Evolutionary conservation across 192 early-diverging fungal genomes (phyloP).

Genomic region (Globomyces pollinis-pini): DNA sequence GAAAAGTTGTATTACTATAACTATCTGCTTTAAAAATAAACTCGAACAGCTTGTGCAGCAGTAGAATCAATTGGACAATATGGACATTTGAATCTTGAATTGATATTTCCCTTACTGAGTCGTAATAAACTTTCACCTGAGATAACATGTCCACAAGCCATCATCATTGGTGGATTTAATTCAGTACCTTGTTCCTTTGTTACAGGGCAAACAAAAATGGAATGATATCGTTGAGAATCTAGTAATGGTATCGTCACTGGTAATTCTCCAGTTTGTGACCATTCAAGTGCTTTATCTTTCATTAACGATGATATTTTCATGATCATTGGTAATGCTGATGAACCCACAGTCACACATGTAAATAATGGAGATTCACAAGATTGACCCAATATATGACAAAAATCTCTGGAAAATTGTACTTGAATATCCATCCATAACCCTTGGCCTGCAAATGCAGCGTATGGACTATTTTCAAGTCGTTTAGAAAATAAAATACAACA

Average conservation of each 20-base stretch:
- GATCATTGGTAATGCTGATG: slow-evolving; percentile 82
- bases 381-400: slow-evolving; percentile 66
- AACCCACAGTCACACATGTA: slow-evolving; percentile 62
- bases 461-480: slow-evolving; percentile 36
- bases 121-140: slow-evolving; percentile 82
- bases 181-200: slow-evolving; percentile 87
- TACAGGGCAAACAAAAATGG: slow-evolving; percentile 95
- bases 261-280: slow-evolving; percentile 86
- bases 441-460: slow-evolving; percentile 51
- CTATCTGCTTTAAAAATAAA: slow-evolving; percentile 85
- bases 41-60: slow-evolving; percentile 63
- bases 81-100: slow-evolving; percentile 86
- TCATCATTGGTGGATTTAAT: slow-evolving; percentile 97
- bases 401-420: slow-evolving; percentile 66
- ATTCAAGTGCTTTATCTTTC: slow-evolving; percentile 76
- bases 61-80: slow-evolving; percentile 89
- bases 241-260: slow-evolving; percentile 87
- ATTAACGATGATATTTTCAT: slow-evolving; percentile 85
- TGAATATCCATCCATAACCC: slow-evolving; percentile 52
- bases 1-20: no score
- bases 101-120: slow-evolving; percentile 61
- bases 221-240: slow-evolving; percentile 82
- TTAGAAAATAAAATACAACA: slow-evolving; percentile 37
- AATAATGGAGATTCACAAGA: slow-evolving; percentile 66
- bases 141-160: slow-evolving; percentile 94